Evolutionary conservation across 1,139 yeast species (phyloP).

Genomic region (Yamadazyma dushanensis): DNA sequence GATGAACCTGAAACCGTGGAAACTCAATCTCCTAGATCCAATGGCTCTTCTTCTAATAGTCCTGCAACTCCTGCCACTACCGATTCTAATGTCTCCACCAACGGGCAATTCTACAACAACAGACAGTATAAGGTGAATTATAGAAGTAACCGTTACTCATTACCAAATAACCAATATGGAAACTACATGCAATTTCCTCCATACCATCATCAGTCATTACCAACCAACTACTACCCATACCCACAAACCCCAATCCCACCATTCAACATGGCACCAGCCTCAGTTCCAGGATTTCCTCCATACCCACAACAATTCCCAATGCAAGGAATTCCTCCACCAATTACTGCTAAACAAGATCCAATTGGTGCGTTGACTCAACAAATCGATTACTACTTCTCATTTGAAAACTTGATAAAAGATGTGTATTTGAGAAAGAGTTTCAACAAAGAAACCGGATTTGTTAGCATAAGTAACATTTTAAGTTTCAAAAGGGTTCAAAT

Average conservation of each 20-base stretch:
- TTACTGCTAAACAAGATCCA: conserved; percentile 50
- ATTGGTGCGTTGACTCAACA: conserved; percentile 57
- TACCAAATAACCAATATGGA: conserved; percentile 14
- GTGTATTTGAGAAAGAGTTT: conserved; percentile 74
- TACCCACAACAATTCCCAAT: conserved; percentile 7
- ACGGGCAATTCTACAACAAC: conserved; percentile 12
- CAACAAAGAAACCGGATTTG: conserved; percentile 67
- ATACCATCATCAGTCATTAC: conserved; percentile 17
- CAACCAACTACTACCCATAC: conserved; percentile 14
- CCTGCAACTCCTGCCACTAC: too few species aligned
- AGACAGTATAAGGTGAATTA: conserved; percentile 17
- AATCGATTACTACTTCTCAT: conserved; percentile 84
- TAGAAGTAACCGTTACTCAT: conserved; percentile 16
- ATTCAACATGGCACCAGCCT: conserved; percentile 7
- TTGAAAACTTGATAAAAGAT: conserved; percentile 84
- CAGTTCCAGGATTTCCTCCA: conserved; percentile 11
- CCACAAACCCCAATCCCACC: conserved; percentile 7
- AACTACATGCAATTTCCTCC: conserved; percentile 15
- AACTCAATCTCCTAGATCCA: background rate
- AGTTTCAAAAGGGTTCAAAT: conserved; percentile 73
- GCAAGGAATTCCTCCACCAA: conserved; percentile 47
- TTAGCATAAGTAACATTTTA: conserved; percentile 62
- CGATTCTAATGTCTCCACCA: conserved; percentile 6
- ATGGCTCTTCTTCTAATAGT: too few species aligned
- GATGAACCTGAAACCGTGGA: background rate